Conservation (phyloP, 169 alveolate species). For the Plasmodium blacklocki region DNA sequence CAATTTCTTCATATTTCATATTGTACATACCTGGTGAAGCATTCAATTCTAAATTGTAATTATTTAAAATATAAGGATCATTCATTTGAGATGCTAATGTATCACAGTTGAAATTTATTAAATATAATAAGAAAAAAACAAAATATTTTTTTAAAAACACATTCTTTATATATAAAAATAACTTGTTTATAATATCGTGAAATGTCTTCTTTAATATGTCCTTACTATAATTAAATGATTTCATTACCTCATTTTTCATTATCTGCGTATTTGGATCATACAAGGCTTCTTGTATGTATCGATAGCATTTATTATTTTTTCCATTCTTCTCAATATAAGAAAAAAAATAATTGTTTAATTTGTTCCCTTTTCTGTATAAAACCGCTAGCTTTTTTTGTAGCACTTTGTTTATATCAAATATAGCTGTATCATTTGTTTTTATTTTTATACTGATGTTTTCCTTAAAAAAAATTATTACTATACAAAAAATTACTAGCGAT, state of each 20-base stretch:
- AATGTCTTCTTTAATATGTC: conserved; percentile 61
- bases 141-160: conserved; percentile 72
- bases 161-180: conserved; percentile 66
- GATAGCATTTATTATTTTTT: conserved; percentile 63
- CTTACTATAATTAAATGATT: conserved; percentile 46
- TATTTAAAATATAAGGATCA: conserved; percentile 66
- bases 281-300: conserved; percentile 74
- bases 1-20: conserved; percentile 61
- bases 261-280: conserved; percentile 68
- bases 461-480: conserved; percentile 63
- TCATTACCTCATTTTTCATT: conserved; percentile 59
- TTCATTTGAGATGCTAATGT: conserved; percentile 37
- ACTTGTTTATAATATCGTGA: conserved; percentile 57
- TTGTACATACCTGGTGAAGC: conserved; percentile 58
- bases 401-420: conserved; percentile 64
- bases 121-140: conserved; percentile 51
- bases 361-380: conserved; percentile 74
- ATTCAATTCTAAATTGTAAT: conserved; percentile 49
- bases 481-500: conserved; percentile 40
- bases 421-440: conserved; percentile 60
- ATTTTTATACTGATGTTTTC: conserved; percentile 65
- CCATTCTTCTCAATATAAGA: conserved; percentile 72
- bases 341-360: conserved; percentile 71
- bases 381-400: conserved; percentile 36
- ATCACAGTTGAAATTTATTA: conserved; percentile 68